Base-by-base conservation (phyloP, 306 rosid genomes). In the Rosa persica region DNA sequence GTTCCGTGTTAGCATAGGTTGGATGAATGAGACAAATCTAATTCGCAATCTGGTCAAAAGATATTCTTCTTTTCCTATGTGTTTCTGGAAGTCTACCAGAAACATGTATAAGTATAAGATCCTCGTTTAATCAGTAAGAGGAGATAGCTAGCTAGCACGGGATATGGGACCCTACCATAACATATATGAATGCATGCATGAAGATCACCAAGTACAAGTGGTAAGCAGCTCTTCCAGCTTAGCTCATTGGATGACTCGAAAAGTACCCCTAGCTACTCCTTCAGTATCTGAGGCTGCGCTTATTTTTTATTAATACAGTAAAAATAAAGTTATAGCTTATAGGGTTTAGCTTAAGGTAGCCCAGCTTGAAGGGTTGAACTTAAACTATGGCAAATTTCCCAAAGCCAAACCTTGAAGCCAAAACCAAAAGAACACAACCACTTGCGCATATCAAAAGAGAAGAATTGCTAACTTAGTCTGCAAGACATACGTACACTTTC, bases 1-100 rank as follows among this genome's bases (percentile, higher is more conserved):
- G 78, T 60, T 74, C 70, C 78, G 78, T 61, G 78, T 61, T 27
- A 61, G 36, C 36, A 30, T 30, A 30, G 78, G 78, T 75, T 61
- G 70, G 70, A 39, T 17, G 71, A 61, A 44, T 46, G 58, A 60
- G 78, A 43, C 70, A 61, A 15, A 75, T 61, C 58, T 44, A 60
- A 30, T 43, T 61, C 58, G 70, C 10, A 60, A 60, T 60, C 60
- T 44, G 55, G 30, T 2, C 3, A 60, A 17, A 46, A 17, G 4
- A 75, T 30, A 61, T 75, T 44, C 58, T 42, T 42, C 43, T 61
- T 43, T 62, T 61, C 57, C 67, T 75, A n/a, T 62, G 58, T 44
- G 13, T 62, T 30, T 39, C n/a, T 17, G 38, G 5, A 67, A 65
- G 13, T 10, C 49, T n/a, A 38, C 70, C 65, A 62, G n/a, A 64